Evolutionary conservation across 202 grass and related monocot genomes (phyloP), one percentile per base, ranked within the genome.

Genomic region (Bolboschoenoplectus hybrid): DNA sequence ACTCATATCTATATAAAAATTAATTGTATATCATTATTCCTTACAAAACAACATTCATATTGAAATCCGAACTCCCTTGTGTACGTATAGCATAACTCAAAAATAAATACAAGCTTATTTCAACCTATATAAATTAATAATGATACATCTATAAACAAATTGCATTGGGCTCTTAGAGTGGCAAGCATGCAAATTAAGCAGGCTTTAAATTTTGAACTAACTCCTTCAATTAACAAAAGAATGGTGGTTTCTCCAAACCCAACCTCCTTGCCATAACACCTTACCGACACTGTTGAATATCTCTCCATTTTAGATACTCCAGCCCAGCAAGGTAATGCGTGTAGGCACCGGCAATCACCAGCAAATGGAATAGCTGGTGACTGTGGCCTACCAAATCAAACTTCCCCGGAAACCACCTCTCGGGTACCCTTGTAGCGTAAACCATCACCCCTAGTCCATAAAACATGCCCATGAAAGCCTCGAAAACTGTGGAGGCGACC

Each of bases 251-350:
- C 44, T 82, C 26, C 81, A 8, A 49, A 71, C 9, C 64, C 20
- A 52, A 71, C 20, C 14, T 17, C 32, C 60, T 47, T 66, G 5
- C 45, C 32, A 11, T 40, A 14, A 32, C 35, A 66, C n/a, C 81
- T 83, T 81, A 86, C 39, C 44, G 88, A 79, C 96, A 98, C 11
- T 85, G 90, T 64, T 92, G 86, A 16, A 87, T 52, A 88, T 98
- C 96, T 86, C 96, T 89, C 96, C 96, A 98, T 73, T 87, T 88
- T 52, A 98, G 93, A 84, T 95, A 98, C 84, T 95, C 93, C 9
- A 94, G 50, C 0, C 80, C 93, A 2, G 89, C 87, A 50, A 92
- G 91, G 84, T 95, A 98, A 79, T 98, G 96, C 1, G 90, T 76
- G 44, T 94, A 95, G 0, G 96, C 96, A 34, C 96, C 96, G 14